Base-by-base conservation (phyloP, 2,329 filamentous ascomycete species). In the Calonectria honghensis region DNA sequence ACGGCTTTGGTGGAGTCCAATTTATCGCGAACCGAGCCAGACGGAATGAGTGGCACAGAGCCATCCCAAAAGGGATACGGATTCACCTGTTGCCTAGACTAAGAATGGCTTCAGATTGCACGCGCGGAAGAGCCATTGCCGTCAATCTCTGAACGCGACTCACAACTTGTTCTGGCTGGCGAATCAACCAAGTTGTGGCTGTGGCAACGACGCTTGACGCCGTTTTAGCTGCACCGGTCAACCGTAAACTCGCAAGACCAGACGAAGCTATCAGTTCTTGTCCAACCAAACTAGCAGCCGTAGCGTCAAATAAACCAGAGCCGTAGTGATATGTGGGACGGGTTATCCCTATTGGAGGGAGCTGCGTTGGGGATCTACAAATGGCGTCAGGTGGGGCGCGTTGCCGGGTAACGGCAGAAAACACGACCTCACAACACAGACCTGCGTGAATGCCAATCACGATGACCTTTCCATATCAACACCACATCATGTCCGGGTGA, bases 401-500 rank as follows among this genome's bases (percentile, higher is more conserved):
- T 82, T 82, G 80, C 80, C 76, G 74, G 76, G 80, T 79, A 82
- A 82, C 80, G 39, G 11, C 52, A 52, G 75, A 68, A 81, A 80
- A 81, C 79, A 81, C 79, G 77, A 57, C 61, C 27, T 39, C 65
- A 78, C 75, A 77, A 80, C 77, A 82, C 76, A 73, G 68, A 72
- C 61, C 52, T 72, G 50, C 70, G 54, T 45, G 52, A 27, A 35
- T 31, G 35, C 31, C 31, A 54, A 39, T 61, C 29, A 73, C 51
- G 24, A 29, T 35, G 31, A 39, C 35, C 27, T 64, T 24, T 41
- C 18, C 32, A 63, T 61, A 74, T 74, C 79, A 79, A 80, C 76
- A 79, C 74, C 73, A 76, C 72, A 74, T 72, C 75, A 83, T 84
- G 81, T 78, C 72, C 79, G 78, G 57, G 57, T 77, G 54, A 74